Conservation (phyloP, 176 grass and related monocot genomes). For the Saccharum spontaneum region DNA sequence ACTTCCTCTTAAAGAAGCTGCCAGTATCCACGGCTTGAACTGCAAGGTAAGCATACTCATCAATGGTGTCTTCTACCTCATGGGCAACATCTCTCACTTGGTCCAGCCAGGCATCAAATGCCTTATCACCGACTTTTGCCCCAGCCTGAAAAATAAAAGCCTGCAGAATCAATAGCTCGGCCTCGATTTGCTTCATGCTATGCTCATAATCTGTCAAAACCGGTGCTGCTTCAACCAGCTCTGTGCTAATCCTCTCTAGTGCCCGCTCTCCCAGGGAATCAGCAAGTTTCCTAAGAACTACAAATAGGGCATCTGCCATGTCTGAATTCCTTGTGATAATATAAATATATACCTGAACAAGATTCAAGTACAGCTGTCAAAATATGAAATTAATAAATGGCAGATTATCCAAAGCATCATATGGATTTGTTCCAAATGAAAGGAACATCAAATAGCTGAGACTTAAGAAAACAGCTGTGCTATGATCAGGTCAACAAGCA, state of each 20-base stretch:
- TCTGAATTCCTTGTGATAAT: neutral
- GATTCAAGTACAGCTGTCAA: neutral
- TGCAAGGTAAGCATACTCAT: conserved; percentile 46
- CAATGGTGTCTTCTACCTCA: conserved; percentile 57
- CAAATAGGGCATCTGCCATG: conserved; percentile 54
- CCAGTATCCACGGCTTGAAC: neutral
- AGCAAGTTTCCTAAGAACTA: conserved; percentile 49
- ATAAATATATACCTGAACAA: neutral
- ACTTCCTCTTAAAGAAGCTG: conserved; percentile 36
- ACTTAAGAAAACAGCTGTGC: neutral
- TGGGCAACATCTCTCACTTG: conserved; percentile 42
- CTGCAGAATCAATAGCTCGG: conserved; percentile 43
- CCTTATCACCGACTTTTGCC: conserved; percentile 8
- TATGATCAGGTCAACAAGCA: neutral
- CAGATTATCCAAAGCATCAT: neutral
- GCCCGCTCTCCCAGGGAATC: conserved; percentile 23
- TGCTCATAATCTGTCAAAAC: conserved; percentile 22
- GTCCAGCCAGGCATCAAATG: conserved; percentile 37
- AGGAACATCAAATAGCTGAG: neutral
- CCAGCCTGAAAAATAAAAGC: conserved; percentile 40
- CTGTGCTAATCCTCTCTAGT: conserved; percentile 8
- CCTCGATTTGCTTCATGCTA: conserved; percentile 47
- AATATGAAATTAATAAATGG: neutral
- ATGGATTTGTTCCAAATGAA: neutral
- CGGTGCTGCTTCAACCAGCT: conserved; percentile 28